phyloP scores from a whole-genome alignment of 169 alveolate genomes.

The Fabrea salina region DNA sequence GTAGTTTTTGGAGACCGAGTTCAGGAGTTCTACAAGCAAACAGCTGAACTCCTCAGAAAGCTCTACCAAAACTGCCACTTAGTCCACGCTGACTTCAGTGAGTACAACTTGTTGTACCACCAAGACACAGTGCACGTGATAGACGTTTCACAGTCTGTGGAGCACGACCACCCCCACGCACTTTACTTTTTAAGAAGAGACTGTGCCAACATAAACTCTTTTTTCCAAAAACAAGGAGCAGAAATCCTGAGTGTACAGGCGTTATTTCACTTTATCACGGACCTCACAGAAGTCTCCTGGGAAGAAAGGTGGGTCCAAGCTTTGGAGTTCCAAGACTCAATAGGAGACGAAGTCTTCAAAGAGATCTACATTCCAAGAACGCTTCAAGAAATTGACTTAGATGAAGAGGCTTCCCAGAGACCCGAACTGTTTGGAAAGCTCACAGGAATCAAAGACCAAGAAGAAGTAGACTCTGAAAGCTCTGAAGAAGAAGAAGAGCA shows the following conservation, averaged over 20 bases:
- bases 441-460: slow-evolving; percentile 39
- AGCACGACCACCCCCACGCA: slow-evolving; percentile 98
- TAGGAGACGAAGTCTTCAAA: slow-evolving; percentile 57
- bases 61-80: slow-evolving; percentile 92
- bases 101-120: slow-evolving; percentile 92
- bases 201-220: slow-evolving; percentile 92
- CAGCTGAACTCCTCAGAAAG: slow-evolving; percentile 86
- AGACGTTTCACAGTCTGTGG: slow-evolving; percentile 98
- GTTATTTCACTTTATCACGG: slow-evolving; percentile 74
- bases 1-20: slow-evolving; percentile 62
- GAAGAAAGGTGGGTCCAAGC: slow-evolving; percentile 30
- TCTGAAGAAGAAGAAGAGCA: slow-evolving; percentile 48
- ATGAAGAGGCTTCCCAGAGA: slow-evolving; percentile 38
- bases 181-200: slow-evolving; percentile 97
- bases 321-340: slow-evolving; percentile 36
- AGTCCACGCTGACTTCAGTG: slow-evolving; percentile 99
- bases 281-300: slow-evolving; percentile 34
- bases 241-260: slow-evolving; percentile 62
- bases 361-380: slow-evolving; percentile 68
- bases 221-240: slow-evolving; percentile 87
- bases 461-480: slow-evolving; percentile 29
- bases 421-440: neutral
- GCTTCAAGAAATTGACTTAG: slow-evolving; percentile 50
- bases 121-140: slow-evolving; percentile 88
- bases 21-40: slow-evolving; percentile 82